Evolutionary conservation across 768 basidiomycete genomes (phyloP), one percentile per base, ranked within the genome.

Genomic region (Trametes cinnabarina): DNA sequence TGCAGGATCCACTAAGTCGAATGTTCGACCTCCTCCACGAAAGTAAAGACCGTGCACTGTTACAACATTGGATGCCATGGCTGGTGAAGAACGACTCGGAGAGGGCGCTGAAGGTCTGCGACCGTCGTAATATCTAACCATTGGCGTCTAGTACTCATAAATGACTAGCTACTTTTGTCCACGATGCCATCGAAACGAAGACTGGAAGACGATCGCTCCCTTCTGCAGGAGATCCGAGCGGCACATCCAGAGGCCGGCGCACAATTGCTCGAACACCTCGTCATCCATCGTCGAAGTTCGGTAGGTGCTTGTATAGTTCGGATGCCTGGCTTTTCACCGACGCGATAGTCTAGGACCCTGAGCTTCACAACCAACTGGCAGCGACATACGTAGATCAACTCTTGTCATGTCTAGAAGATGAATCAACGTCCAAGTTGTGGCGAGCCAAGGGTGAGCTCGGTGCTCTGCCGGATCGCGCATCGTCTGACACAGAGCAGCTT

Each of bases 31-130:
- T 89, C 14, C 72, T 94, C 4, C 74, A 71, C 5, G 79, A 81
- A 43, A 82, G 80, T 57, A 81, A 77, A 57, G 86, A 91, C 65
- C 80, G 82, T 23, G 66, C 73, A 3, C 66, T 93, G 51, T 82
- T 84, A 4, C 85, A 88, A 60, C 79, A 81, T 50, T 94, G 93
- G 85, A 88, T 83, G 3, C 72, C 91, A 8, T 96, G 94, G 94
- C 72, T 97, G 20, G 79, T 85, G 2, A 82, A 80, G 62, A 79
- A 80, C 35, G 85, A 91, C 70, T 75, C 83, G 0, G 85, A 88
- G 23, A 82, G 79, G 42, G 92, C 87, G 4, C 70, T 97, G 23
- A 84, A 85, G 75, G 92, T 90, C 6, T 32, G 30, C 12, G n/a
- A n/a, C n/a, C n/a, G n/a, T 60, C 46, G 68, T 64, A 39, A 20